Evolutionary conservation across 208 protist species (phyloP).

Genomic region (Acanthamoeba divionensis): DNA sequence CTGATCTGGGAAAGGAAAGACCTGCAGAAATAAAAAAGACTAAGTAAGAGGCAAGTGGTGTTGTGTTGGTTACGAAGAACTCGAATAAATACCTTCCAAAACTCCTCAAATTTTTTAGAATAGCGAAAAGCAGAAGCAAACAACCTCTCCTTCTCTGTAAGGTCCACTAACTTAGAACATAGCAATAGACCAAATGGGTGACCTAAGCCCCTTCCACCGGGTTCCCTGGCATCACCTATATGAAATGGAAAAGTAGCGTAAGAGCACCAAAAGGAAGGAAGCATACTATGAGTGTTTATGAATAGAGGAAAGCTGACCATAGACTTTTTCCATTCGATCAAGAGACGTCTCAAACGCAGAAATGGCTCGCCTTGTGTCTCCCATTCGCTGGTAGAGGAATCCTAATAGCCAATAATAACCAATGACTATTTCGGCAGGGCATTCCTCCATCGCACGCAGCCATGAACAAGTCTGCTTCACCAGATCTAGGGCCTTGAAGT

Average conservation of each 20-base stretch:
- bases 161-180: slow-evolving; percentile 27
- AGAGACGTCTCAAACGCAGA: slow-evolving; percentile 1
- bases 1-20: slow-evolving; percentile 33
- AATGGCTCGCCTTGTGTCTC: background rate
- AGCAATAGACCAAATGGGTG: slow-evolving; percentile 43
- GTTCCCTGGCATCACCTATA: slow-evolving; percentile 39
- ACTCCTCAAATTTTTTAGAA: slow-evolving; percentile 52
- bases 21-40: background rate
- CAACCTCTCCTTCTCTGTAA: slow-evolving; percentile 7
- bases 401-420: slow-evolving; percentile 34
- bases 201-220: background rate
- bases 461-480: slow-evolving; percentile 4
- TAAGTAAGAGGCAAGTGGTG: too few species aligned
- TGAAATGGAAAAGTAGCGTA: background rate
- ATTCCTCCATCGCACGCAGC: background rate
- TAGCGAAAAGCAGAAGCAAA: slow-evolving; percentile 41
- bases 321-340: slow-evolving; percentile 24
- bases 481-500: background rate
- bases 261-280: too few species aligned
- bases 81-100: background rate
- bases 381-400: slow-evolving; percentile 40
- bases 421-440: slow-evolving; percentile 44
- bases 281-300: too few species aligned
- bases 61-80: too few species aligned
- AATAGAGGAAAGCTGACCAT: background rate